phyloP scores from a whole-genome alignment of 108 stramenopile species.

The Aurantiochytrium sp. region DNA sequence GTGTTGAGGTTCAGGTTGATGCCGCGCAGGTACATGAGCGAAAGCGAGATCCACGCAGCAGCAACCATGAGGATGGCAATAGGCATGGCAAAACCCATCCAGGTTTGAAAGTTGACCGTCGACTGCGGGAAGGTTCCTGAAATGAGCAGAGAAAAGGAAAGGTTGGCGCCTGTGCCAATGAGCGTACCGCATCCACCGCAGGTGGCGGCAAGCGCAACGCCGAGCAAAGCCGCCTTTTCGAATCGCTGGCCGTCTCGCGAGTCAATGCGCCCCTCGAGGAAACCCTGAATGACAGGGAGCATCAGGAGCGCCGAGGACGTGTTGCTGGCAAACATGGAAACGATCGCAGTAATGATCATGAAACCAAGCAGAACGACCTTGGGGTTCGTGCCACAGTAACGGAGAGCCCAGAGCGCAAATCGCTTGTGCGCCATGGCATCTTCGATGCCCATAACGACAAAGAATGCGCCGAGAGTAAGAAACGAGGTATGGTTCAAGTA shows the following conservation, averaged over 20 bases:
- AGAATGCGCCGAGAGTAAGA: background rate
- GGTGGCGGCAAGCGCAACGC: background rate
- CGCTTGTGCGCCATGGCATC: background rate
- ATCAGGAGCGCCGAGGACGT: background rate
- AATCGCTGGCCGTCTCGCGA: background rate
- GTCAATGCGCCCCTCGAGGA: background rate
- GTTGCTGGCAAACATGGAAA: background rate
- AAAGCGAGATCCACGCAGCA: background rate
- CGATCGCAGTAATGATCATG: background rate
- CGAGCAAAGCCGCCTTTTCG: background rate
- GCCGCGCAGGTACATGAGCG: background rate
- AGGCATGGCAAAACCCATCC: background rate
- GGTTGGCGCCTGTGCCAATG: background rate
- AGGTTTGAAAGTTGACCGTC: background rate
- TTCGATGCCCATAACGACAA: background rate
- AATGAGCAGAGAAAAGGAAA: background rate
- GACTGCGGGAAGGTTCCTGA: background rate
- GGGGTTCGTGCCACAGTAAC: background rate
- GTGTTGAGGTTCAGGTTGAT: background rate
- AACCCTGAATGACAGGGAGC: background rate
- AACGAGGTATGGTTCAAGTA: background rate
- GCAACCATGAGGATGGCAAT: background rate
- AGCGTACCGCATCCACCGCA: background rate
- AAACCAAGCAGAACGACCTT: background rate
- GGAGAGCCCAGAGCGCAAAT: background rate